Percentiles rank a stretch among this genome's conserved stretches.
Evolutionary conservation across 371 early-diverging fungal genomes (phyloP).

Genomic region (Haplosporangium sp.): DNA sequence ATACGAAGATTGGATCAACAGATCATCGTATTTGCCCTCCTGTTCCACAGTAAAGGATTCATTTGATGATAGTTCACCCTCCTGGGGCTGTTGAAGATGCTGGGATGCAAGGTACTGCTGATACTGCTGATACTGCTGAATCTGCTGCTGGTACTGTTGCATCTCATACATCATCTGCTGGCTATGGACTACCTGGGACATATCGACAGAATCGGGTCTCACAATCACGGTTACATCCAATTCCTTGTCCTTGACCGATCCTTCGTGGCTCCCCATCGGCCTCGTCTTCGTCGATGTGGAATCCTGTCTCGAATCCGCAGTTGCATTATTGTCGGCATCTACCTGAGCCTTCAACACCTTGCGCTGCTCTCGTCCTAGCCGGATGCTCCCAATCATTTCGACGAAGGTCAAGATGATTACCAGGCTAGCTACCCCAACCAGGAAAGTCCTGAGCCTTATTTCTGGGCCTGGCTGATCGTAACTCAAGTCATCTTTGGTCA

Average conservation of each 20-base stretch:
- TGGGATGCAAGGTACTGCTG: conserved; percentile 3
- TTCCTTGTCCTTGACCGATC: not conserved
- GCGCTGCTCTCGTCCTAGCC: conserved; percentile 13
- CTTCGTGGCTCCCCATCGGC: not conserved
- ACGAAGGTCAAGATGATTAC: conserved; percentile 9
- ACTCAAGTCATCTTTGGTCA: not conserved
- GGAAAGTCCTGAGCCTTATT: not conserved
- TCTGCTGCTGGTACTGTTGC: conserved; percentile 7
- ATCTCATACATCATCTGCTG: conserved; percentile 17
- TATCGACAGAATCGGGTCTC: conserved; percentile 11
- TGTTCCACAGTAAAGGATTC: not conserved
- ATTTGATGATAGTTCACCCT: not conserved
- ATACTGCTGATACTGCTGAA: conserved; percentile 7
- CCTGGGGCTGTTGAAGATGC: not conserved
- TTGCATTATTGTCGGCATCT: not conserved
- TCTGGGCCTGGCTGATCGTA: not conserved
- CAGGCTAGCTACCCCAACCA: not conserved
- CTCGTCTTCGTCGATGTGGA: not conserved
- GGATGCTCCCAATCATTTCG: conserved; percentile 11
- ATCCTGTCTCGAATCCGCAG: not conserved
- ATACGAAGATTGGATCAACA: conserved; percentile 9
- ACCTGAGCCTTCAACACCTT: conserved; percentile 1
- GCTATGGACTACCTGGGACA: conserved; percentile 1
- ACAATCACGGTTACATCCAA: conserved; percentile 11
- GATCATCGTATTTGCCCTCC: conserved; percentile 16